Evolutionary conservation across 805 yeast species (phyloP).

Genomic region (Metschnikowia sp.): DNA sequence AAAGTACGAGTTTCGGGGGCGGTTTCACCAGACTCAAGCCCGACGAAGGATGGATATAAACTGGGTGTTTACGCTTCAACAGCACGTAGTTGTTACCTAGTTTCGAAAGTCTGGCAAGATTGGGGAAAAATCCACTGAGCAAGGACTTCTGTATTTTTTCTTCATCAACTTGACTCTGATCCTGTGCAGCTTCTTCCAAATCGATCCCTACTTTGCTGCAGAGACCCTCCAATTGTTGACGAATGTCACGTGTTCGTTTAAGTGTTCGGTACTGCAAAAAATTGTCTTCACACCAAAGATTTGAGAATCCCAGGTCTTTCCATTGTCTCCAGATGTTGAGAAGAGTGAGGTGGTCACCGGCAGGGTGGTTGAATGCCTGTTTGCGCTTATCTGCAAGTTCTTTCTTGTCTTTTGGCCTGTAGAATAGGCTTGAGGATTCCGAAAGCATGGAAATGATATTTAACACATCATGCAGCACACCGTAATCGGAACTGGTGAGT

Average conservation of each 20-base stretch:
- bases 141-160: constrained; percentile 50
- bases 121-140: constrained; percentile 67
- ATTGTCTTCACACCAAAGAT: constrained; percentile 82
- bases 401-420: constrained; percentile 64
- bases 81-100: constrained; percentile 70
- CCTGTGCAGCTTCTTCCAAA: constrained; percentile 12
- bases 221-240: constrained; percentile 63
- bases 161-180: constrained; percentile 10
- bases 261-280: constrained; percentile 74
- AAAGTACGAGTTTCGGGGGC: constrained; percentile 70
- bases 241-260: constrained; percentile 62
- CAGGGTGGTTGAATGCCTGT: constrained; percentile 49
- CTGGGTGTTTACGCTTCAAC: constrained; percentile 65
- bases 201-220: constrained; percentile 52
- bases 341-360: constrained; percentile 79
- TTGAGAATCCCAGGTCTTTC: constrained; percentile 62
- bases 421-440: constrained; percentile 69
- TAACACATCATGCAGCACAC: constrained; percentile 66
- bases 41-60: constrained; percentile 83
- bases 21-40: constrained; percentile 62
- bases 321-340: constrained; percentile 77
- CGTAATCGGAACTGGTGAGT: constrained; percentile 54
- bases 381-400: constrained; percentile 64
- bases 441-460: constrained; percentile 81
- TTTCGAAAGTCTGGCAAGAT: constrained; percentile 55